phyloP scores from a whole-genome alignment of 1,284 basidiomycete species.

The Ceratorhiza oryzae-sativae region DNA sequence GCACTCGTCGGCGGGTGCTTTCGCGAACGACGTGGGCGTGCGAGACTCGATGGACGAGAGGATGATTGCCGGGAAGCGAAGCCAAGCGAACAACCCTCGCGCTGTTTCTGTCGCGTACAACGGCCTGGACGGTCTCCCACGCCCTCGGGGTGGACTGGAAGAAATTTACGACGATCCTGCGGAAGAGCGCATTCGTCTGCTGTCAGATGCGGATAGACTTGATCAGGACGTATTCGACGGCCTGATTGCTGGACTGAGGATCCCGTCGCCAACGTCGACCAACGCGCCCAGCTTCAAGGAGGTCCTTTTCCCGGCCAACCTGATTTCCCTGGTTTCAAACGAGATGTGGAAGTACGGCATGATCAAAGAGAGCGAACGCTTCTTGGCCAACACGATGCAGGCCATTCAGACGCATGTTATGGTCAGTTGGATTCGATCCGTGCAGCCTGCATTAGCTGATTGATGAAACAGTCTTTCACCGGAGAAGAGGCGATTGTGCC shows the following conservation, averaged over 20 bases:
- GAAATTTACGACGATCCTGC: constrained; percentile 87
- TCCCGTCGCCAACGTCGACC: constrained; percentile 88
- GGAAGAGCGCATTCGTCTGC: constrained; percentile 93
- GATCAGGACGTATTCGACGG: constrained; percentile 96
- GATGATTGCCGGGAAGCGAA: constrained; percentile 78
- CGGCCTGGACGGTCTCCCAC: constrained; percentile 73
- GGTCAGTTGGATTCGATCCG: constrained; percentile 62
- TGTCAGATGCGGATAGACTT: constrained; percentile 89
- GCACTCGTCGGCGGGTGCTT: constrained; percentile 85
- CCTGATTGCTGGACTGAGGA: constrained; percentile 90
- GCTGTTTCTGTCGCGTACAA: constrained; percentile 93
- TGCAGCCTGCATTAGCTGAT: constrained; percentile 40
- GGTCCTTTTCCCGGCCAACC: constrained; percentile 98
- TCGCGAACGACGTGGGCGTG: constrained; percentile 65
- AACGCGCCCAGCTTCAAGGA: constrained; percentile 96
- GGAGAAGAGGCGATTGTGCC: constrained; percentile 96
- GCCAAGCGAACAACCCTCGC: constrained; percentile 78
- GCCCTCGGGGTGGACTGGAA: constrained; percentile 76
- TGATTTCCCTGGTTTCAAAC: constrained; percentile 96
- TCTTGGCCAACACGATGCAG: constrained; percentile 99
- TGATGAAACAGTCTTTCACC: constrained; percentile 71
- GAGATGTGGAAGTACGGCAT: constrained; percentile 99
- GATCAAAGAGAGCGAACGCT: constrained; percentile 95
- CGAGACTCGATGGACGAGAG: constrained; percentile 80
- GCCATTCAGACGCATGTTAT: constrained; percentile 97